Percentiles rank a stretch among this genome's conserved stretches.
Conservation (phyloP, 371 early-diverging fungal genomes). For the Coemansia sp. region DNA sequence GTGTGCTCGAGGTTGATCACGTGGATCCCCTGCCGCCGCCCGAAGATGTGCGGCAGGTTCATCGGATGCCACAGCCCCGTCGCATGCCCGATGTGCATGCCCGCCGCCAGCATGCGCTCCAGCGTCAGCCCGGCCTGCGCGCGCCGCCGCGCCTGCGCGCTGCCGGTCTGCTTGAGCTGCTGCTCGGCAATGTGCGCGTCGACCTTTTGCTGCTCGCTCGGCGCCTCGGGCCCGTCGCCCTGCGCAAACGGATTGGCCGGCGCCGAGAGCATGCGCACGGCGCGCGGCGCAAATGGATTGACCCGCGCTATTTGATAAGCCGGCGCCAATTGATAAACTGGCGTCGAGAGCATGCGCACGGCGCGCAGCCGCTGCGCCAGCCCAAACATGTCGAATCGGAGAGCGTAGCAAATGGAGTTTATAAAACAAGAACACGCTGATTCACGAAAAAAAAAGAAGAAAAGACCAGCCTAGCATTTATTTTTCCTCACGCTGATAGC, state of each 20-base stretch:
- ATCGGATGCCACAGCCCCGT: conserved; percentile 76
- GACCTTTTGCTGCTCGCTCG: neutral
- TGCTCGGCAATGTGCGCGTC: neutral
- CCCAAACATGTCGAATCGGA: neutral
- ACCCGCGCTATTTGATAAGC: too few species aligned
- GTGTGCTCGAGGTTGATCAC: conserved; percentile 96
- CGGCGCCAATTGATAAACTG: too few species aligned
- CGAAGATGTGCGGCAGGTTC: conserved; percentile 87
- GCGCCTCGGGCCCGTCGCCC: neutral
- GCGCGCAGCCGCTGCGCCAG: neutral
- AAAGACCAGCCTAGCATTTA: neutral
- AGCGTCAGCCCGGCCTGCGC: conserved; percentile 63
- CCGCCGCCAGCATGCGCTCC: conserved; percentile 76
- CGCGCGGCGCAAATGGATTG: too few species aligned
- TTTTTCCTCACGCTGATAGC: neutral
- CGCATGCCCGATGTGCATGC: conserved; percentile 90
- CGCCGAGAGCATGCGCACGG: neutral
- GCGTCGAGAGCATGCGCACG: too few species aligned
- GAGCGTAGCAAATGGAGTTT: too few species aligned
- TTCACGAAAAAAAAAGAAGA: neutral
- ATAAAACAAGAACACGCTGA: neutral
- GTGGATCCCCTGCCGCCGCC: conserved; percentile 86
- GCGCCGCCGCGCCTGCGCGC: neutral
- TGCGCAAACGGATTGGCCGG: too few species aligned
- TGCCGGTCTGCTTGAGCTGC: neutral